Base-by-base conservation (phyloP, 495 filamentous ascomycete genomes). In the Aspergillus coremiiformis region DNA sequence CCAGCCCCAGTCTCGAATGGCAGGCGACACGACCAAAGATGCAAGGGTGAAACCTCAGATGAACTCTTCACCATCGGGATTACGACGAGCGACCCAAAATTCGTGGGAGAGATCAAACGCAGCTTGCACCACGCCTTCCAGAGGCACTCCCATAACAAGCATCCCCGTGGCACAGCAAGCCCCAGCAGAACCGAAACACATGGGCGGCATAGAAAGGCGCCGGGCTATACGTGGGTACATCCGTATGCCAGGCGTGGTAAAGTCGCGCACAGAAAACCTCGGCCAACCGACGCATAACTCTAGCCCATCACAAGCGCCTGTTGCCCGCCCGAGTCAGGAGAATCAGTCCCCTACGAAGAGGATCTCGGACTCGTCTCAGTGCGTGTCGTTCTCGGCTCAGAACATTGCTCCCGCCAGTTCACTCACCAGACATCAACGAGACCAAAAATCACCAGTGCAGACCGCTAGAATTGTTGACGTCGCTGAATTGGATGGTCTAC, bases 401-500 rank as follows among this genome's bases (percentile, higher is more conserved):
- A 29, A 44, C 1, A 35, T 54, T 9, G 15, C 39, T 1, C 49
- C 54, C 12, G 11, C 41, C 5, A 46, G n/a, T 20, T 42, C 47
- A 14, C 29, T 41, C 41, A 29, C 24, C 44, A 27, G 17, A n/a
- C 42, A 49, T 26, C 29, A n/a, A 15, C 32, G 35, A 26, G 22
- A 30, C 8, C 27, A 14, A 8, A 27, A 22, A 2, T 11, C 14
- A 10, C 21, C 52, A 7, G 24, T 37, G 12, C 52, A 35, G 42
- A 39, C 24, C 39, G 37, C 52, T 20, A 48, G 51, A 48, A 53
- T 59, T 6, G 45, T 59, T 11, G 69, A 67, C 35, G 66, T 75
- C 14, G 72, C 70, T 2, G 72, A 75, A 47, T 47, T 75, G 24
- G 72, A 75, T 43, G 70, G 72, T 5, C 63, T 65, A 21, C 72